A percentile compares a stretch with the other conserved stretches of the same genome.
Conservation (phyloP, 2,329 filamentous ascomycete species). For the Pyrenophora tritici-repentis region DNA sequence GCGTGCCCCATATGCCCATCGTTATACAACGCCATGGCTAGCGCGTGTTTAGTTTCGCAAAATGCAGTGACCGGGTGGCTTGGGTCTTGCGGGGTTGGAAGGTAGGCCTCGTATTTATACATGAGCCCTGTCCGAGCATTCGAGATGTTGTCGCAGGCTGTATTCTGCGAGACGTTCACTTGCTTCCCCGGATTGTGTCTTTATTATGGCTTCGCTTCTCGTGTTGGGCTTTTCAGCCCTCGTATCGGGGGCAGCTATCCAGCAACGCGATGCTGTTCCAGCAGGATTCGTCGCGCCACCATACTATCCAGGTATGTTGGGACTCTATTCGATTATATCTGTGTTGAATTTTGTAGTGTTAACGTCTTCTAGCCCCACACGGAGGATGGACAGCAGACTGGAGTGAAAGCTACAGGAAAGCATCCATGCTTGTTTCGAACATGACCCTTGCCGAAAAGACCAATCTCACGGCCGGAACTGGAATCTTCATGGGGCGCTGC, state of each 20-base stretch:
- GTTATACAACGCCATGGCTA: slow-evolving; percentile 15
- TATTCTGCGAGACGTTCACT: slow-evolving; percentile 6
- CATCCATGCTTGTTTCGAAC: slow-evolving; percentile 67
- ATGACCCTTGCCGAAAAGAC: slow-evolving; percentile 84
- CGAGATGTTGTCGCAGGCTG: background rate
- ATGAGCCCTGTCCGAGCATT: slow-evolving; percentile 1
- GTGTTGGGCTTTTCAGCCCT: slow-evolving; percentile 28
- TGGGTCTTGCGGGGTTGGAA: slow-evolving; percentile 16
- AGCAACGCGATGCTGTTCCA: slow-evolving; percentile 41
- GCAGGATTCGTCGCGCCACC: slow-evolving; percentile 51
- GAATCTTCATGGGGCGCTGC: slow-evolving; percentile 72
- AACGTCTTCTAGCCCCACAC: slow-evolving; percentile 57
- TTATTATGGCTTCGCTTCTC: slow-evolving; percentile 29
- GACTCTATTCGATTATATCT: background rate
- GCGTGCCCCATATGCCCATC: slow-evolving; percentile 1
- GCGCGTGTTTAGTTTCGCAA: slow-evolving; percentile 8
- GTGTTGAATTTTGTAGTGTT: background rate
- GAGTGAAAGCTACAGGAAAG: slow-evolving; percentile 72
- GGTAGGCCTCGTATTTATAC: slow-evolving; percentile 5
- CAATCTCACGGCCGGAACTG: slow-evolving; percentile 74
- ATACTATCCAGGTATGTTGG: slow-evolving; percentile 65
- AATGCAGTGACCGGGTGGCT: background rate
- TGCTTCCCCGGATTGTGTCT: slow-evolving; percentile 10
- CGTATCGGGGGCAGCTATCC: slow-evolving; percentile 31
- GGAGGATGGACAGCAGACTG: slow-evolving; percentile 74